These are phyloP conservation scores for Phaseolus lunatus DNA, from an alignment of 306 rosid species.

Conservation along the genomic window DNA sequence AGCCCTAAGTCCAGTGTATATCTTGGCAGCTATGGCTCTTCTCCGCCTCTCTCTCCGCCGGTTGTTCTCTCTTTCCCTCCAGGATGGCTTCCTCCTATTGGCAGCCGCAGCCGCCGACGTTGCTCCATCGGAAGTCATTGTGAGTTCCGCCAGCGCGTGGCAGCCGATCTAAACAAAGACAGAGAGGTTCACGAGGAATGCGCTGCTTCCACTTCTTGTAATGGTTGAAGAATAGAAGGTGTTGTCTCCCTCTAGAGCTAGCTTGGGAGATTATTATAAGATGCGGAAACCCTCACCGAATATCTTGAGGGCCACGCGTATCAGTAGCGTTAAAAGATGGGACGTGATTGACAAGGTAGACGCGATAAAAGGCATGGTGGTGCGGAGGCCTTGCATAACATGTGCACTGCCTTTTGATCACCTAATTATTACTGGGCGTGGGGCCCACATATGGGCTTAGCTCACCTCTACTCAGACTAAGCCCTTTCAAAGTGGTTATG, in stretches of 20 bases:
- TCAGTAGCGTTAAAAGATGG: background rate
- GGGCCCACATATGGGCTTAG: constrained; percentile 28
- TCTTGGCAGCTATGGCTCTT: constrained; percentile 88
- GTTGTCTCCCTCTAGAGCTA: background rate
- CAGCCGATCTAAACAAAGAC: constrained; percentile 54
- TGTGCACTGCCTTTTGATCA: constrained; percentile 50
- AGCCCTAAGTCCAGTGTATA: constrained; percentile 79
- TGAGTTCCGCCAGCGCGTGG: constrained; percentile 36
- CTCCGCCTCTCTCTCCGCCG: constrained; percentile 85
- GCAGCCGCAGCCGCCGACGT: constrained; percentile 68
- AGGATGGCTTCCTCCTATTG: constrained; percentile 83
- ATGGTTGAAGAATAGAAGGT: too few relatives aligned
- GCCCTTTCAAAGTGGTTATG: background rate
- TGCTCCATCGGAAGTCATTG: constrained; percentile 88
- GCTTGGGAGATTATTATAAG: background rate
- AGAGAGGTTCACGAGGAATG: constrained; percentile 66
- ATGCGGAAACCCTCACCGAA: constrained; percentile 20
- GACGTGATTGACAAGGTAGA: background rate
- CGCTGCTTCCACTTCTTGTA: constrained; percentile 40
- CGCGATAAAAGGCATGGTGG: constrained; percentile 11
- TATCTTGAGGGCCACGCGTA: constrained; percentile 3
- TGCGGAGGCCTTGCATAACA: constrained; percentile 47
- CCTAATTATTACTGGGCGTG: constrained; percentile 56
- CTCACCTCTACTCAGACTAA: background rate
- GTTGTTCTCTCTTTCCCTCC: constrained; percentile 99